These are phyloP conservation scores for Sideroxylon spinosum DNA, from an alignment of 179 eudicot genomes.

Conservation along the genomic window DNA sequence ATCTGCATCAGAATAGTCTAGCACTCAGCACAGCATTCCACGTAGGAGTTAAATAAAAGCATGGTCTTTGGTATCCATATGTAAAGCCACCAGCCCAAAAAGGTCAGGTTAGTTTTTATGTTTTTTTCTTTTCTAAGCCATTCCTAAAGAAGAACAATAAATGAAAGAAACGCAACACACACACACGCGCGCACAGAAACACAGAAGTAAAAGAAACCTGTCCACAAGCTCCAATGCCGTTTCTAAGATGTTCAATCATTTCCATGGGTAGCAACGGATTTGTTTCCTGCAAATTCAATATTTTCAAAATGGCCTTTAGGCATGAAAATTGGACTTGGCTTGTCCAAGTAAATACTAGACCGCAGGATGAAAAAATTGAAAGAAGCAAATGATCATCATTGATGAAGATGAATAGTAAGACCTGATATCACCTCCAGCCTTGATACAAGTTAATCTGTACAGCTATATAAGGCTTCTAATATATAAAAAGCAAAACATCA, in stretches of 20 bases:
- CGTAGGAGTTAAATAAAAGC: not conserved
- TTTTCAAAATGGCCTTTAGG: slow-evolving; percentile 4
- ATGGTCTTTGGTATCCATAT: not conserved
- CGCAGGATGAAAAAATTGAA: not conserved
- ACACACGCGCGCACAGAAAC: not conserved
- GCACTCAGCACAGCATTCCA: slow-evolving; percentile 12
- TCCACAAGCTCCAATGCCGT: slow-evolving; percentile 68
- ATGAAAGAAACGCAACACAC: not conserved
- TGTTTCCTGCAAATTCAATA: slow-evolving; percentile 48
- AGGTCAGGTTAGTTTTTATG: not conserved
- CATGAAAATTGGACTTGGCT: not conserved
- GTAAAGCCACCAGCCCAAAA: not conserved
- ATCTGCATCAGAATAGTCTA: slow-evolving; percentile 44
- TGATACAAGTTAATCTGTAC: not conserved
- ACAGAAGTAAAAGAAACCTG: slow-evolving; percentile 49
- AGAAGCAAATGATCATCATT: not conserved
- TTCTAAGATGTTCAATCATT: slow-evolving; percentile 77
- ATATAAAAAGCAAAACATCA: not conserved
- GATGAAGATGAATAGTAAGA: not conserved
- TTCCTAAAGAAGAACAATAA: not conserved
- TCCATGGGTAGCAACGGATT: slow-evolving; percentile 57
- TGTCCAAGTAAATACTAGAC: not conserved
- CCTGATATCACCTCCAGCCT: not conserved
- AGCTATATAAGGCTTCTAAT: not conserved
- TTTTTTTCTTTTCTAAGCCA: not conserved